A percentile compares a stretch with the other conserved stretches of the same genome.
phyloP scores from a whole-genome alignment of 768 basidiomycete genomes.

The Trametes coccinea region DNA sequence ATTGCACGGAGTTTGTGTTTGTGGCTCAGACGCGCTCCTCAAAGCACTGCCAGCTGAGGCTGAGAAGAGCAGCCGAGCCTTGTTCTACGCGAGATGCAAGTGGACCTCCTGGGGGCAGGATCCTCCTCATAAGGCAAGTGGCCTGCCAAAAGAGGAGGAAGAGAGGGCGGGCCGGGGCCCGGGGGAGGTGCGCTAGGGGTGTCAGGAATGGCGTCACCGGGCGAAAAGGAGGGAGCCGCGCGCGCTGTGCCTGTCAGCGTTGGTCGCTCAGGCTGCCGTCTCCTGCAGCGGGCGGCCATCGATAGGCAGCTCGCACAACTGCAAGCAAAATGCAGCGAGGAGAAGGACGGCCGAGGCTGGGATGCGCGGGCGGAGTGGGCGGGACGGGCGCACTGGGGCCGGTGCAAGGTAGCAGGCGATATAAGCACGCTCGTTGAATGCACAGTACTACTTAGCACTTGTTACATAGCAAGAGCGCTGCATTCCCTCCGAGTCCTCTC shows the following conservation, averaged over 20 bases:
- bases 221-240: constrained; percentile 3
- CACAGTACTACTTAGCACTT: neutral
- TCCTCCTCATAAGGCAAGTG: neutral
- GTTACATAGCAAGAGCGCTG: no score
- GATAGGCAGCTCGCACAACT: neutral
- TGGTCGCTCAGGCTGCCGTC: neutral
- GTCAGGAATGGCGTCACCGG: constrained; percentile 18
- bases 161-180: constrained; percentile 5
- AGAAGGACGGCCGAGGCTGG: neutral
- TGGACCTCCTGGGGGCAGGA: neutral
- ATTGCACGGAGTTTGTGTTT: neutral
- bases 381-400: neutral
- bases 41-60: neutral
- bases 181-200: neutral
- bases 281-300: neutral
- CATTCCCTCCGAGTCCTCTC: constrained; percentile 3
- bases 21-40: constrained; percentile 1
- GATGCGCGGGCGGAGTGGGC: neutral
- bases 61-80: neutral
- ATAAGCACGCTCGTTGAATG: neutral
- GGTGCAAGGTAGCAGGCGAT: neutral
- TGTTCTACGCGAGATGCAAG: no score
- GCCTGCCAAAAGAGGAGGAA: neutral
- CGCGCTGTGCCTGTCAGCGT: constrained; percentile 8
- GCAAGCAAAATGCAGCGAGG: neutral